Conservation (phyloP, 139 green algal genomes). For the Haematococcus lacustris region DNA sequence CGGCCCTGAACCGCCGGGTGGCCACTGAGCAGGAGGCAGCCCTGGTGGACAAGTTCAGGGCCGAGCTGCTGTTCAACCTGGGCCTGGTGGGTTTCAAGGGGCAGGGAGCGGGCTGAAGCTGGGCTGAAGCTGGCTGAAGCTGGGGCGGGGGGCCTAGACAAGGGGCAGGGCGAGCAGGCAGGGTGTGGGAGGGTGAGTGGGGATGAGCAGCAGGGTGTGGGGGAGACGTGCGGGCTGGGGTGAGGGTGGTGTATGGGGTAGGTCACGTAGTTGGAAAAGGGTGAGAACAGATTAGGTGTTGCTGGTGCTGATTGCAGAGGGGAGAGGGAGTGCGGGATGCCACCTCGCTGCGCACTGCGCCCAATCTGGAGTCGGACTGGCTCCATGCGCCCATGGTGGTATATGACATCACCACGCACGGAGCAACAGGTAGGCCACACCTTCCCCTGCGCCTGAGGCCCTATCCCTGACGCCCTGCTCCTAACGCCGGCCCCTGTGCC, state of each 20-base stretch:
- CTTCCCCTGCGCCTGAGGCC: too few relatives aligned
- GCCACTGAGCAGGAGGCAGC: constrained; percentile 19
- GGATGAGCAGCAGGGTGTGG: not conserved
- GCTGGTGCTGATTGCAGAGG: not conserved
- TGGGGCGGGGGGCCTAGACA: too few relatives aligned
- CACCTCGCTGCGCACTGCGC: not conserved
- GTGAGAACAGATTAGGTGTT: not conserved
- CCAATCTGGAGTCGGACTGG: not conserved
- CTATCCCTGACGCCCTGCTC: too few relatives aligned
- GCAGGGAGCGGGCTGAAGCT: too few relatives aligned
- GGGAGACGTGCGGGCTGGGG: not conserved
- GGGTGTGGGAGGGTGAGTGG: not conserved
- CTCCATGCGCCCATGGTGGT: constrained; percentile 22
- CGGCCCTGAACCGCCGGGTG: constrained; percentile 17
- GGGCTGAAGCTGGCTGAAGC: too few relatives aligned
- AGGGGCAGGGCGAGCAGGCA: not conserved
- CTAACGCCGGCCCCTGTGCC: too few relatives aligned
- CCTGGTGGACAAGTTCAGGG: constrained; percentile 27
- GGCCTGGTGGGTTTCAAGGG: constrained; percentile 30
- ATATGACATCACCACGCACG: constrained; percentile 25
- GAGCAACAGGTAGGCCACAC: constrained; percentile 16
- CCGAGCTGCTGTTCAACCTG: constrained; percentile 40
- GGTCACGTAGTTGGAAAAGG: not conserved
- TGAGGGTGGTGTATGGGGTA: not conserved
- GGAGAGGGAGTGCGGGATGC: constrained; percentile 6